phyloP scores from a whole-genome alignment of 805 yeast species.

The Torulaspora franciscae region DNA sequence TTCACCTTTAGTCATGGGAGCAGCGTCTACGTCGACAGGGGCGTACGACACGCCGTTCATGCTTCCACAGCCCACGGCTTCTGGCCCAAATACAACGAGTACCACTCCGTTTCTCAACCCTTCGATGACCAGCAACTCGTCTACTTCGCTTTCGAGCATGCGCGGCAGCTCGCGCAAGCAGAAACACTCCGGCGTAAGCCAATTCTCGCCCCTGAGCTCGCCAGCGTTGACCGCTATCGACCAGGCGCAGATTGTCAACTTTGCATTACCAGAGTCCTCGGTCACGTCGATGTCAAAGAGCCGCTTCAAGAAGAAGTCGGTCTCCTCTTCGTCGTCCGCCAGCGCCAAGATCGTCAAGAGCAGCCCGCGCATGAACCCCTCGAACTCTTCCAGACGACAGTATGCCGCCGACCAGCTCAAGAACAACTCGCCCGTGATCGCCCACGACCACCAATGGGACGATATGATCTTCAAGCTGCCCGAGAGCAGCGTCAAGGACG shows the following conservation, averaged over 20 bases:
- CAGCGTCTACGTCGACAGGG: slow-evolving; percentile 9
- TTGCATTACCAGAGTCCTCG: slow-evolving; percentile 19
- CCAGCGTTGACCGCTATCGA: slow-evolving; percentile 55
- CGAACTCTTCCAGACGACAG: slow-evolving; percentile 18
- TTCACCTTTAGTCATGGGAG: slow-evolving; percentile 62
- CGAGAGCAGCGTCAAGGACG: slow-evolving; percentile 19
- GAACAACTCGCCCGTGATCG: slow-evolving; percentile 8
- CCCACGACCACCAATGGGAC: slow-evolving; percentile 23
- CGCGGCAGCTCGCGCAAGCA: slow-evolving; percentile 34
- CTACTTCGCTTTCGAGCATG: slow-evolving; percentile 3
- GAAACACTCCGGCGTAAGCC: slow-evolving; percentile 7
- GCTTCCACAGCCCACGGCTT: slow-evolving; percentile 1
- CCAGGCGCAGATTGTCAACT: slow-evolving; percentile 20
- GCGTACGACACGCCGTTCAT: slow-evolving; percentile 21
- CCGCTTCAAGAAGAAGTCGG: slow-evolving; percentile 1
- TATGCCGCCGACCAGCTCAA: slow-evolving; percentile 13
- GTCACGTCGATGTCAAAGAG: slow-evolving; percentile 29
- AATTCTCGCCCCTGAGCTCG: slow-evolving; percentile 50
- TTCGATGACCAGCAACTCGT: slow-evolving; percentile 4
- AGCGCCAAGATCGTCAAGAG: slow-evolving; percentile 29
- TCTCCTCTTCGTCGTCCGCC: slow-evolving; percentile 5
- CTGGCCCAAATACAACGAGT: slow-evolving; percentile 6
- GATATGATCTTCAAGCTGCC: slow-evolving; percentile 29
- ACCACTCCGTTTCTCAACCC: slow-evolving; percentile 35
- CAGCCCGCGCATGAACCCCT: slow-evolving; percentile 29